Base-by-base conservation (phyloP, 2,329 filamentous ascomycete genomes). In the Onygena corvina region DNA sequence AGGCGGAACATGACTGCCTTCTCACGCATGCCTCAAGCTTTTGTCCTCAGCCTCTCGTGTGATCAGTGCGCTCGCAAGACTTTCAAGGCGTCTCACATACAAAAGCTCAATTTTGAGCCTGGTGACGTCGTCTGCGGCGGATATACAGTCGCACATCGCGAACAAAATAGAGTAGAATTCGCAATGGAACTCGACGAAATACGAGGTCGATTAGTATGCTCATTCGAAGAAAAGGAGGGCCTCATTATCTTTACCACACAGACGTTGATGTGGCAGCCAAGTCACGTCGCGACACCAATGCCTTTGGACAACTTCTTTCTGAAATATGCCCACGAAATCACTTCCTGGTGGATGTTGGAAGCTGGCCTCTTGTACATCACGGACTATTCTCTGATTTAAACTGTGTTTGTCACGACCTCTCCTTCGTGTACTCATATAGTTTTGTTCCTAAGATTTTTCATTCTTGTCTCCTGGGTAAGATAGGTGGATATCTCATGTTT, bases 1-100 rank as follows among this genome's bases (percentile, higher is more conserved):
- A 61, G 63, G 3, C 60, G 61, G 33, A 67, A 64, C 31, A 64
- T 67, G 60, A 53, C 45, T 2, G 53, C 52, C 0, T 67, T 67
- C 34, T 50, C 60, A n/a, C 57, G 53, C 11, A 59, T 64, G 30
- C 64, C 64, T 6, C 61, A 65, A 36, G 61, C 61, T 1, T 58
- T 57, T 30, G 51, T 61, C 8, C 44, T 65, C 2, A 52, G 57
- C 4, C 30, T 62, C n/a, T 49, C 54, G 3, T 56, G 55, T 20
- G 34, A 56, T 8, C 40, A 49, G 2, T 29, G 50, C 9, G 51
- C 55, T 3, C 52, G 56, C 16, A 48, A 46, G 9, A 65, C 57
- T 18, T 64, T 66, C 25, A 36, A 53, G 14, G 8, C 54, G 0
- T 54, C 53, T 2, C 53, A 62, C 47, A 60, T 66, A 11, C 46